phyloP scores from a whole-genome alignment of 2,329 filamentous ascomycete genomes.

The Monilinia vaccinii-corymbosi region DNA sequence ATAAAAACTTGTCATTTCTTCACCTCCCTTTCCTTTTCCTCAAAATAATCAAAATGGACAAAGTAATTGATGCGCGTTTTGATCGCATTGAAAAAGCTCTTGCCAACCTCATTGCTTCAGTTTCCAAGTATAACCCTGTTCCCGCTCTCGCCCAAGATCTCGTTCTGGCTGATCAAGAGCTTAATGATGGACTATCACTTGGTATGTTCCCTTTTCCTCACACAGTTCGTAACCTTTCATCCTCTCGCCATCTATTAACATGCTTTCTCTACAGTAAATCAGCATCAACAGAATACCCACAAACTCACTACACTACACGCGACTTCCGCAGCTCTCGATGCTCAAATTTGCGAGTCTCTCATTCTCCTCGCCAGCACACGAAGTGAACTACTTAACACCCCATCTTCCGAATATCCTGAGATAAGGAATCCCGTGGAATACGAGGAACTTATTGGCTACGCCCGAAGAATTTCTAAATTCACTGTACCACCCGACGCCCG shows the following conservation, averaged over 20 bases:
- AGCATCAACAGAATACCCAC: slow-evolving; percentile 65
- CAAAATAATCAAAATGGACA: slow-evolving; percentile 43
- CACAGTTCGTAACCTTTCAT: not conserved
- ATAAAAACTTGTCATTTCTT: not conserved
- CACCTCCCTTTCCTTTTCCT: not conserved
- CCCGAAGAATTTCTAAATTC: slow-evolving; percentile 69
- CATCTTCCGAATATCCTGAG: slow-evolving; percentile 46
- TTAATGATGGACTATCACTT: slow-evolving; percentile 56
- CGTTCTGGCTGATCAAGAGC: slow-evolving; percentile 57
- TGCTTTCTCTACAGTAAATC: slow-evolving; percentile 45
- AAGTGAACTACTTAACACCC: slow-evolving; percentile 59
- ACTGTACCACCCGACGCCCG: slow-evolving; percentile 49
- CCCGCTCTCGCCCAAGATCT: slow-evolving; percentile 58
- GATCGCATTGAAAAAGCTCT: slow-evolving; percentile 60
- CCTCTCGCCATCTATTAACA: not conserved
- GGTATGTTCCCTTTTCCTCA: slow-evolving; percentile 35
- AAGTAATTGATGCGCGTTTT: slow-evolving; percentile 51
- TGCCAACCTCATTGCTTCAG: slow-evolving; percentile 64
- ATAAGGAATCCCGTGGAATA: slow-evolving; percentile 51
- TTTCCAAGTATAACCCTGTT: slow-evolving; percentile 74
- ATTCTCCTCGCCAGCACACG: slow-evolving; percentile 62
- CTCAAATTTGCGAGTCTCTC: slow-evolving; percentile 63
- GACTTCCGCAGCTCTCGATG: slow-evolving; percentile 55
- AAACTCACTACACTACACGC: slow-evolving; percentile 61
- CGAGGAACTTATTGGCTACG: slow-evolving; percentile 66